Evolutionary conservation across 1,139 yeast species (phyloP).

Genomic region (Nematodospora anomalae): DNA sequence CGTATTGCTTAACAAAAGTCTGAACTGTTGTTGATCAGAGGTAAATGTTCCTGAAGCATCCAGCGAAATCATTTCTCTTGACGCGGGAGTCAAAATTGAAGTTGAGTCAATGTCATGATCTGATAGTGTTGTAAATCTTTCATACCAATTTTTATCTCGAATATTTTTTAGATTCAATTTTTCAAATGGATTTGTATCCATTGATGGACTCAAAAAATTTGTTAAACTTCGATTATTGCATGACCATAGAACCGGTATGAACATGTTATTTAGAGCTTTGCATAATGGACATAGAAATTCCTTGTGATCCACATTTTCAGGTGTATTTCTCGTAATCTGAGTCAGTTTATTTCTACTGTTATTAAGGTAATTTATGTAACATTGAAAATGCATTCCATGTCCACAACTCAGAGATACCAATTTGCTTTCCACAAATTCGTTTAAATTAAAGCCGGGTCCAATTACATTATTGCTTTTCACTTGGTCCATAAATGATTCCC

Average conservation of each 20-base stretch:
- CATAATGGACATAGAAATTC: conserved; percentile 91
- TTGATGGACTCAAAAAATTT: conserved; percentile 18
- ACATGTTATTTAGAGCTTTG: conserved; percentile 80
- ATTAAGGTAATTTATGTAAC: conserved; percentile 64
- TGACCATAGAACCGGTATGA: conserved; percentile 68
- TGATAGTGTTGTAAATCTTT: conserved; percentile 21
- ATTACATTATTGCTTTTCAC: conserved; percentile 44
- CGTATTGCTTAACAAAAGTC: conserved; percentile 34
- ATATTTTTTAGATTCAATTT: conserved; percentile 14
- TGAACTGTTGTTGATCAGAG: conserved; percentile 25
- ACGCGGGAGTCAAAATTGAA: conserved; percentile 26
- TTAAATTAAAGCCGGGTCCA: conserved; percentile 70
- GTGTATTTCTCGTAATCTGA: conserved; percentile 79
- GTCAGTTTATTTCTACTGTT: conserved; percentile 56
- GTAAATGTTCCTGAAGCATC: conserved; percentile 13
- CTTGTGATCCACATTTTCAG: conserved; percentile 67
- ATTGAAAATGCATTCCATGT: conserved; percentile 87
- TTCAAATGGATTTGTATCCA: conserved; percentile 12
- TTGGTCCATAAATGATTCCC: conserved; percentile 40
- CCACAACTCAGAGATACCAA: conserved; percentile 82
- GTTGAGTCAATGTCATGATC: conserved; percentile 26
- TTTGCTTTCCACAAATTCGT: conserved; percentile 40
- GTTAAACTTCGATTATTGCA: conserved; percentile 36
- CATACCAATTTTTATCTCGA: conserved; percentile 29
- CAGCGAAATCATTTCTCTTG: conserved; percentile 29